Conservation (phyloP, 2,329 filamentous ascomycete species). For the Claviceps digitariae region DNA sequence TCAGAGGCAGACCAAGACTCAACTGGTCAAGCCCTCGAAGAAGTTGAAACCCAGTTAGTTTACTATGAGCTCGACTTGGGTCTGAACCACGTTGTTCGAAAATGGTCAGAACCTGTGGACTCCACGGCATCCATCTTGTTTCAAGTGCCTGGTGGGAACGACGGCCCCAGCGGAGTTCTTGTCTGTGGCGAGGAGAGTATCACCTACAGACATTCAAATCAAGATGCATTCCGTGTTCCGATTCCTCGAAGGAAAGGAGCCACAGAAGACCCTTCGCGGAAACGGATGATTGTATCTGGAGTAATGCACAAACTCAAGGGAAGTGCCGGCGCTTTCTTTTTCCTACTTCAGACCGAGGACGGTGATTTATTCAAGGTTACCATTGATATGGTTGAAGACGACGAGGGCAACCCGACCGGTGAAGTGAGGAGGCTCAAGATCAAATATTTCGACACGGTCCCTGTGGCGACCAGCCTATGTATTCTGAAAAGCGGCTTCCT, state of each 20-base stretch:
- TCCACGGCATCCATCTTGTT: constrained; percentile 81
- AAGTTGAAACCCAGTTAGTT: constrained; percentile 79
- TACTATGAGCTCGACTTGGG: constrained; percentile 98
- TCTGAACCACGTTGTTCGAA: constrained; percentile 90
- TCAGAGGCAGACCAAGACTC: constrained; percentile 83
- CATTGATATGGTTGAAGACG: constrained; percentile 77
- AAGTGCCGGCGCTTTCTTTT: constrained; percentile 80
- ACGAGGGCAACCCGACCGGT: constrained; percentile 61
- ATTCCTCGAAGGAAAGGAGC: constrained; percentile 78
- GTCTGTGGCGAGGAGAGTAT: constrained; percentile 92
- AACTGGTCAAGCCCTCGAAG: constrained; percentile 65
- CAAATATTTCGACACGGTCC: constrained; percentile 96
- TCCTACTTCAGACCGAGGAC: constrained; percentile 88
- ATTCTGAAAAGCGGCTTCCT: constrained; percentile 94
- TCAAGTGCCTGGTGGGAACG: constrained; percentile 85
- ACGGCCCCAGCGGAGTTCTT: constrained; percentile 87
- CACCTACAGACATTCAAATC: constrained; percentile 93
- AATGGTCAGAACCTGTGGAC: constrained; percentile 91
- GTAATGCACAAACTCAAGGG: constrained; percentile 96
- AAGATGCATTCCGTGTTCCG: constrained; percentile 75
- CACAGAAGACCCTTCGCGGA: constrained; percentile 84
- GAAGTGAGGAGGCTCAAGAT: constrained; percentile 77
- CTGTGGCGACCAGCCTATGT: constrained; percentile 72
- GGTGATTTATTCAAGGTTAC: constrained; percentile 97
- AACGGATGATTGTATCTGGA: constrained; percentile 73